These are phyloP conservation scores for Trametes sanguinea DNA, from an alignment of 768 basidiomycete genomes.

Conservation along the genomic window DNA sequence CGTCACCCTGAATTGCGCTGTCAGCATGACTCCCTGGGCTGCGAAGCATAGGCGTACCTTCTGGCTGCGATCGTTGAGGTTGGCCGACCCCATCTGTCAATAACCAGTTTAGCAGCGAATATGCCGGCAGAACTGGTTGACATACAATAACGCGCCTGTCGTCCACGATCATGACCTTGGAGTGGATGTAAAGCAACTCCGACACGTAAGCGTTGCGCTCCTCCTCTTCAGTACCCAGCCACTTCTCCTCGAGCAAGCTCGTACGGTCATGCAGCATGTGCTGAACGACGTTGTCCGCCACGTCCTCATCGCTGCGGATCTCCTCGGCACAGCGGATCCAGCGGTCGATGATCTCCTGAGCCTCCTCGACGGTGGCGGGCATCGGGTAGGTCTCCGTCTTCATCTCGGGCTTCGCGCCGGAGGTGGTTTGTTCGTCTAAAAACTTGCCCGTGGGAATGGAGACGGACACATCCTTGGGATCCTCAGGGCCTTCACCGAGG, in stretches of 20 bases:
- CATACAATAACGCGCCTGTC: conserved; percentile 86
- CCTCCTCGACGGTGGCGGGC: conserved; percentile 68
- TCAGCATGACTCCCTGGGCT: background rate
- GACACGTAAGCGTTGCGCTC: conserved; percentile 81
- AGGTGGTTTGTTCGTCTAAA: conserved; percentile 40
- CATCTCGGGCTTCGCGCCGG: conserved; percentile 44
- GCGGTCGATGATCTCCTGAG: conserved; percentile 60
- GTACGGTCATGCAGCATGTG: conserved; percentile 71
- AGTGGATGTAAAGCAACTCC: conserved; percentile 83
- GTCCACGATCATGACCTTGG: conserved; percentile 93
- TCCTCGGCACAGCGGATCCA: conserved; percentile 70
- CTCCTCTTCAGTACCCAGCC: conserved; percentile 83
- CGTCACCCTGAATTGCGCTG: conserved; percentile 62
- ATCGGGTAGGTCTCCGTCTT: conserved; percentile 66
- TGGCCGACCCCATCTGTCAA: conserved; percentile 86
- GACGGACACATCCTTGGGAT: conserved; percentile 58
- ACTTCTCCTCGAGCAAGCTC: conserved; percentile 70
- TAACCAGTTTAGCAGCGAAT: background rate
- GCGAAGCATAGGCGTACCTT: conserved; percentile 43
- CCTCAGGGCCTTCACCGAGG: conserved; percentile 35
- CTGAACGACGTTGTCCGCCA: conserved; percentile 79
- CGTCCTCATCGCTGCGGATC: conserved; percentile 59
- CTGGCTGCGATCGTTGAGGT: conserved; percentile 87
- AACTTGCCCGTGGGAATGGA: conserved; percentile 54
- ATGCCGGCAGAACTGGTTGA: conserved; percentile 14